These are phyloP conservation scores for Corynespora cassiicola DNA, from an alignment of 2,329 filamentous ascomycete species.

Conservation along the genomic window DNA sequence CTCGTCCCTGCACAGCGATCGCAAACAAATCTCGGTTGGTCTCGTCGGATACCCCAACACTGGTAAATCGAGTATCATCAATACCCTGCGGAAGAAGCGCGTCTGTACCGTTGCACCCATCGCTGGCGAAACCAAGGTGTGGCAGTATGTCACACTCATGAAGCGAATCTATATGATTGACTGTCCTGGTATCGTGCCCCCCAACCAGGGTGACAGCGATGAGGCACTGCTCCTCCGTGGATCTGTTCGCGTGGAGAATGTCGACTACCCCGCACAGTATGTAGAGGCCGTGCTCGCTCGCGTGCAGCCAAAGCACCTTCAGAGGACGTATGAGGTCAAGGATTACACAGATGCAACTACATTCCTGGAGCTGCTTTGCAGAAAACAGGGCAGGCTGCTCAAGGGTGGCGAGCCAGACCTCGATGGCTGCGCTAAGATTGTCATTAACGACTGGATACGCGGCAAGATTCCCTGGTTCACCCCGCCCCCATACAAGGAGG, in stretches of 20 bases:
- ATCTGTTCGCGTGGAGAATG: slow-evolving; percentile 93
- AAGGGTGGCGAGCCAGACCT: slow-evolving; percentile 95
- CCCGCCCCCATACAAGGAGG: slow-evolving; percentile 67
- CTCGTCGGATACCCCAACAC: slow-evolving; percentile 91
- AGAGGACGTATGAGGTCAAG: slow-evolving; percentile 89
- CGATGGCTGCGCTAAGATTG: slow-evolving; percentile 95
- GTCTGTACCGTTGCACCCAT: slow-evolving; percentile 94
- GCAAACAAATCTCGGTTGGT: slow-evolving; percentile 94
- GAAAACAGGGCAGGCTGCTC: slow-evolving; percentile 84
- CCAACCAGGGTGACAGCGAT: slow-evolving; percentile 81
- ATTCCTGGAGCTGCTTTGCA: slow-evolving; percentile 84
- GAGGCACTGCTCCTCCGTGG: slow-evolving; percentile 89
- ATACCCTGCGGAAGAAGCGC: slow-evolving; percentile 92
- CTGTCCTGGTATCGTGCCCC: slow-evolving; percentile 94
- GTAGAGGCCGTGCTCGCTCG: slow-evolving; percentile 81
- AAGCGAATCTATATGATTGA: slow-evolving; percentile 95
- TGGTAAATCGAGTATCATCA: slow-evolving; percentile 96
- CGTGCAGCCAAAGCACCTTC: slow-evolving; percentile 86
- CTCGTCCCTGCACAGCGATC: slow-evolving; percentile 82
- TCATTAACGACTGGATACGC: slow-evolving; percentile 93
- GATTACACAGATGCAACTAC: slow-evolving; percentile 78
- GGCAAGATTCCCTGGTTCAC: slow-evolving; percentile 98
- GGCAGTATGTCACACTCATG: slow-evolving; percentile 97
- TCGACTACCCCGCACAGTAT: slow-evolving; percentile 95
- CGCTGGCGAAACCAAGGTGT: slow-evolving; percentile 95